phyloP scores from a whole-genome alignment of 805 yeast species.

The Saturnispora mendoncae region DNA sequence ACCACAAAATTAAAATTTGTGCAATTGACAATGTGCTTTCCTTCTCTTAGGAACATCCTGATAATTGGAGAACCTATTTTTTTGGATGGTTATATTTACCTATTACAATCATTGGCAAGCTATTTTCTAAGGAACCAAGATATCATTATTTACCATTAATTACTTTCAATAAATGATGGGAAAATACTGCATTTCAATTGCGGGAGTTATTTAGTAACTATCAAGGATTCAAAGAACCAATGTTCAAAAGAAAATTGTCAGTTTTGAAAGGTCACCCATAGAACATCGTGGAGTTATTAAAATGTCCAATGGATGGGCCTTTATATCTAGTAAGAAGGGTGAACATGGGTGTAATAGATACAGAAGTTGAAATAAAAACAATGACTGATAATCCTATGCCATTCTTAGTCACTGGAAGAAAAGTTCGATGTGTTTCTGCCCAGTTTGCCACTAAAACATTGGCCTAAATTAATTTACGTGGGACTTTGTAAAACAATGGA shows the following conservation, averaged over 20 bases:
- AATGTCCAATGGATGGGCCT: slow-evolving; percentile 52
- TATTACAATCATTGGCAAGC: slow-evolving; percentile 52
- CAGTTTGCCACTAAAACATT: neutral
- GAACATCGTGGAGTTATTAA: slow-evolving; percentile 60
- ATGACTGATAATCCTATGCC: slow-evolving; percentile 23
- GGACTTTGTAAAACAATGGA: slow-evolving; percentile 21
- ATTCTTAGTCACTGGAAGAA: neutral
- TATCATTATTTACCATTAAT: slow-evolving; percentile 48
- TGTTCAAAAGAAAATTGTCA: slow-evolving; percentile 63
- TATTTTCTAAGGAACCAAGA: slow-evolving; percentile 49
- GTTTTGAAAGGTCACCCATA: slow-evolving; percentile 72
- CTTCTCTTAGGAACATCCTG: slow-evolving; percentile 78
- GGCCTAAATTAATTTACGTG: neutral
- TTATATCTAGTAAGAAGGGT: slow-evolving; percentile 54
- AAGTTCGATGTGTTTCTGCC: neutral
- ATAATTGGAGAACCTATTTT: slow-evolving; percentile 73
- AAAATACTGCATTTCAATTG: slow-evolving; percentile 40
- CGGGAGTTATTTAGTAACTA: slow-evolving; percentile 45
- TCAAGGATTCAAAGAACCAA: slow-evolving; percentile 51
- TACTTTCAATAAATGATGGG: slow-evolving; percentile 66
- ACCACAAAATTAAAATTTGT: slow-evolving; percentile 44
- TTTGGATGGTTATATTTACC: slow-evolving; percentile 74
- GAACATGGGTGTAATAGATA: slow-evolving; percentile 51
- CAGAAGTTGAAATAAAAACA: slow-evolving; percentile 49
- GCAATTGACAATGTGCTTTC: slow-evolving; percentile 72